A percentile compares a stretch with the other conserved stretches of the same genome.
These are phyloP conservation scores for Blastocystis sp. DNA, from an alignment of 352 stramenopile genomes.

Conservation along the genomic window DNA sequence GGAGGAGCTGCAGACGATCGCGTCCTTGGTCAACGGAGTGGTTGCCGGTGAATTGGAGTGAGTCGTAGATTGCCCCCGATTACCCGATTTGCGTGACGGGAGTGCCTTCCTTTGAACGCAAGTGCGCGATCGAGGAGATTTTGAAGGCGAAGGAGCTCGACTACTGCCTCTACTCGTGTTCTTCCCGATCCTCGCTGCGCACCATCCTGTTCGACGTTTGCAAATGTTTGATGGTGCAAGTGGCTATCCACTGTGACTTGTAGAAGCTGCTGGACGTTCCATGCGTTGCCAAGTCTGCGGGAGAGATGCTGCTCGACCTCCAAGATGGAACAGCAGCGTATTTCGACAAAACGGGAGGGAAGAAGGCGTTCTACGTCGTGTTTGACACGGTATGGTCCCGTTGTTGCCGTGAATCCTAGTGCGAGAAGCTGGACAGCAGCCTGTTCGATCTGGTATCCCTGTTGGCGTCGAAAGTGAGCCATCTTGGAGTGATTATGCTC, in stretches of 20 bases:
- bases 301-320: conserved; percentile 44
- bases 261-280: conserved; percentile 18
- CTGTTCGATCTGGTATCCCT: conserved; percentile 10
- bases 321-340: conserved; percentile 28
- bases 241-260: not conserved
- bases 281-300: not conserved
- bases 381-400: conserved; percentile 7
- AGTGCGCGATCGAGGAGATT: conserved; percentile 7
- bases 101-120: conserved; percentile 32
- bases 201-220: conserved; percentile 27
- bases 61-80: conserved; percentile 43
- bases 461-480: conserved; percentile 1
- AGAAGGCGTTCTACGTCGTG: conserved; percentile 21
- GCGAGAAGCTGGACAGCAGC: conserved; percentile 15
- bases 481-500: conserved; percentile 44
- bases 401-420: not conserved
- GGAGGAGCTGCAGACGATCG: conserved; percentile 29
- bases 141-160: conserved; percentile 27
- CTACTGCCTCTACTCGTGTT: conserved; percentile 4
- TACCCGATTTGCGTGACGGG: conserved; percentile 37
- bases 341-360: not conserved
- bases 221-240: not conserved
- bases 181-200: conserved; percentile 22
- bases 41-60: not conserved
- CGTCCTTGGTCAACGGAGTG: not conserved